These are phyloP conservation scores for Penicillium expansum DNA, from an alignment of 2,329 filamentous ascomycete genomes.

Conservation along the genomic window DNA sequence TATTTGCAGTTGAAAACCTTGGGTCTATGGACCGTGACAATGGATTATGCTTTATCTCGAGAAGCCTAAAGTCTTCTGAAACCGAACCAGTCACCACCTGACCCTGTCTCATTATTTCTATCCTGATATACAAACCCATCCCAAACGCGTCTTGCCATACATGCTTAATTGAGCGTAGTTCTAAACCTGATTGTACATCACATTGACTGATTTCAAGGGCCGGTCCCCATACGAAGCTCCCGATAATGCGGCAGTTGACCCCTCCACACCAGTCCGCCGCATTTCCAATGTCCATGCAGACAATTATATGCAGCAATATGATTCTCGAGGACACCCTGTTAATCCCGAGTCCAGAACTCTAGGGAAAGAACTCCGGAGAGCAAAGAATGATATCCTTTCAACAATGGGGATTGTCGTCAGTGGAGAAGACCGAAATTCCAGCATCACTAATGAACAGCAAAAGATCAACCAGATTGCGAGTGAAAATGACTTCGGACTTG, in stretches of 20 bases:
- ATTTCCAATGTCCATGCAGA: slow-evolving; percentile 35
- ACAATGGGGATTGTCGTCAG: slow-evolving; percentile 50
- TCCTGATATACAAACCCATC: slow-evolving; percentile 1
- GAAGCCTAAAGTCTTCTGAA: neutral
- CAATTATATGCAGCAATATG: slow-evolving; percentile 49
- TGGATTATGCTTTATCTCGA: neutral
- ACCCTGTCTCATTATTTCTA: neutral
- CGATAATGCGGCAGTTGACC: slow-evolving; percentile 27
- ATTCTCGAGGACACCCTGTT: slow-evolving; percentile 47
- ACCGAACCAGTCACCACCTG: neutral
- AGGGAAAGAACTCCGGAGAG: slow-evolving; percentile 43
- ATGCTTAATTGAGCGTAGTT: neutral
- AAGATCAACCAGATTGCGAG: slow-evolving; percentile 38
- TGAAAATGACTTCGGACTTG: slow-evolving; percentile 46
- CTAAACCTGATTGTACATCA: neutral
- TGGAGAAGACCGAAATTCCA: slow-evolving; percentile 38
- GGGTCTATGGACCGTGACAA: neutral
- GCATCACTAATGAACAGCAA: slow-evolving; percentile 38
- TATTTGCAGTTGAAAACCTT: neutral
- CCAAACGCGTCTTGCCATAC: neutral
- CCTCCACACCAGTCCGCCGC: slow-evolving; percentile 21
- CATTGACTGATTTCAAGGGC: slow-evolving; percentile 36
- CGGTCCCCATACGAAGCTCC: slow-evolving; percentile 48
- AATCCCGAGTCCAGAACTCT: slow-evolving; percentile 43
- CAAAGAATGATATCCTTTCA: slow-evolving; percentile 51